These are phyloP conservation scores for Penicillium italicum DNA, from an alignment of 2,329 filamentous ascomycete species.

Conservation along the genomic window DNA sequence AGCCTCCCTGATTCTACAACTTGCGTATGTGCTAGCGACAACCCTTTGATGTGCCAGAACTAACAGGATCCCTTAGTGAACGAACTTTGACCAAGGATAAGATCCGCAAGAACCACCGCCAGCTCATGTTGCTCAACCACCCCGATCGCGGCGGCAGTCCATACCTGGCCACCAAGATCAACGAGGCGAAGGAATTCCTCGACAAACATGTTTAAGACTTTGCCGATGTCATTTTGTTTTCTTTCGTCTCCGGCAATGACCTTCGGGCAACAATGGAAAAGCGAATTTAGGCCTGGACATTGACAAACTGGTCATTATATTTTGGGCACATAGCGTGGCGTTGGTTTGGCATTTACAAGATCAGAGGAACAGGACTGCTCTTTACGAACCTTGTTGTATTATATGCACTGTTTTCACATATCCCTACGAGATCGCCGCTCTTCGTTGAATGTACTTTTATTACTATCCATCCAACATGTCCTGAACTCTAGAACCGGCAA, in stretches of 20 bases:
- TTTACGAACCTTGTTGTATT: slow-evolving; percentile 57
- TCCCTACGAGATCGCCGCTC: slow-evolving; percentile 63
- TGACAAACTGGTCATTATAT: slow-evolving; percentile 16
- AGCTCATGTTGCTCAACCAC: slow-evolving; percentile 95
- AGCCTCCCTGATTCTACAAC: slow-evolving; percentile 82
- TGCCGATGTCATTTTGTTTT: neutral
- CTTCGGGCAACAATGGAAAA: slow-evolving; percentile 1
- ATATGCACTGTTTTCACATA: slow-evolving; percentile 55
- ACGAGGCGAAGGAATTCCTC: slow-evolving; percentile 94
- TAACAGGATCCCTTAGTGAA: slow-evolving; percentile 59
- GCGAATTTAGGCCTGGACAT: slow-evolving; percentile 19
- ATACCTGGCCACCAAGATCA: slow-evolving; percentile 95
- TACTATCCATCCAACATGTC: neutral
- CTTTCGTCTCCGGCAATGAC: neutral
- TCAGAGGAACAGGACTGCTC: slow-evolving; percentile 17
- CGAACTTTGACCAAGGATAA: slow-evolving; percentile 85
- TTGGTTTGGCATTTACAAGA: slow-evolving; percentile 32
- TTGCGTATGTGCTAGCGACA: slow-evolving; percentile 61
- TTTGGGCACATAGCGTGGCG: slow-evolving; percentile 43
- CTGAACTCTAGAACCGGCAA: neutral
- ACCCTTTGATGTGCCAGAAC: neutral
- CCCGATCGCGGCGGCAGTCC: slow-evolving; percentile 95
- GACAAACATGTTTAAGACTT: slow-evolving; percentile 61
- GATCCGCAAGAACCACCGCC: slow-evolving; percentile 90
- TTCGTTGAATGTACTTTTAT: slow-evolving; percentile 37